Evolutionary conservation across 1,284 basidiomycete species (phyloP), one percentile per base, ranked within the genome.

Genomic region (Malassezia sp.): DNA sequence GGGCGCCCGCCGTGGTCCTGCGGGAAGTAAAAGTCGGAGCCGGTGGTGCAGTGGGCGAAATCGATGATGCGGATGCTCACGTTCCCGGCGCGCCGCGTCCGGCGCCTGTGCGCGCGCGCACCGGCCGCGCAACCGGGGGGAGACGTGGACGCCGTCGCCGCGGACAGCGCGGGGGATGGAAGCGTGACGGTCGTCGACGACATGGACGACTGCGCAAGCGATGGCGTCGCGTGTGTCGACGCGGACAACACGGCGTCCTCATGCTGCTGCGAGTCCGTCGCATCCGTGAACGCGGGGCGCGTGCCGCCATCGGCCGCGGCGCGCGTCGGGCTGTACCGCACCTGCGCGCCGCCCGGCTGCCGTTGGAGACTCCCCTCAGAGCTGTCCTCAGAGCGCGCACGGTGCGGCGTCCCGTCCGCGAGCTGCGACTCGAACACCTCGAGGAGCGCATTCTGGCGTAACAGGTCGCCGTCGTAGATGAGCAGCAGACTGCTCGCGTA

Each of bases 41-140:
- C 91, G 0, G 90, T 96, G 7, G 90, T 96, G 49, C 91, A 96
- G 71, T 96, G 91, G 6, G 91, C 93, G 74, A 99, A 99, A 72
- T 99, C 91, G 50, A 99, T 93, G 46, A 99, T 81, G 22, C 90
- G 85, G 55, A 97, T 85, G 63, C 86, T 88, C 49, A 97, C 80
- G 71, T 93, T 88, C 31, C 93, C 93, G 18, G 52, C 54, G n/a
- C 85, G 34, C 20, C 57, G 50, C 14, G 46, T 12, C 10, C 49
- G 38, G 17, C 43, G 43, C 24, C 34, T 24, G 12, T 38, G 40
- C 10, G 24, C 15, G 4, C 4, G 8, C 29, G 29, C 3, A 11
- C 26, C 40, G 11, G 21, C 35, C 14, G 21, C n/a, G n/a, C n/a
- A n/a, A n/a, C n/a, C n/a, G n/a, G n/a, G n/a, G n/a, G n/a, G n/a